Percentiles rank a stretch among this genome's conserved stretches.
Evolutionary conservation across 208 protist species (phyloP).

Genomic region (Balamuthia mandrillaris): DNA sequence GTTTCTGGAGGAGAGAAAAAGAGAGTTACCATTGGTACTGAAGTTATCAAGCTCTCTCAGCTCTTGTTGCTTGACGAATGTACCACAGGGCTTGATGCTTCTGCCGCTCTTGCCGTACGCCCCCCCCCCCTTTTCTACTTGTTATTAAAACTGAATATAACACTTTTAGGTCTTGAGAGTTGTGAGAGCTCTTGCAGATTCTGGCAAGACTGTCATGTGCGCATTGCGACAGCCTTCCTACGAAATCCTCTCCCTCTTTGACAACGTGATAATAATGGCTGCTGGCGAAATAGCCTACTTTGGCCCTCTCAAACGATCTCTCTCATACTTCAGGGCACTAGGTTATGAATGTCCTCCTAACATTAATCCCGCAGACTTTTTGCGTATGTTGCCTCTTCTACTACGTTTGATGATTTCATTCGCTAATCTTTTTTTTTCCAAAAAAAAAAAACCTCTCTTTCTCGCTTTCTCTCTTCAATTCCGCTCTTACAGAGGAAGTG

Average conservation of each 20-base stretch:
- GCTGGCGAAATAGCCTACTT: constrained; percentile 46
- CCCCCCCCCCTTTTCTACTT: neutral
- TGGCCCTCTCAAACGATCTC: neutral
- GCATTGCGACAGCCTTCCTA: constrained; percentile 29
- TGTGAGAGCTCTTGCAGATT: neutral
- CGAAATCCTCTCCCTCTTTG: constrained; percentile 36
- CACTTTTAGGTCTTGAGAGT: constrained; percentile 8
- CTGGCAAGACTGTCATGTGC: neutral
- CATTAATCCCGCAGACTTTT: constrained; percentile 55
- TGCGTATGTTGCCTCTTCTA: constrained; percentile 5
- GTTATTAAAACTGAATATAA: no score
- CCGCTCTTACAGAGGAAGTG: neutral
- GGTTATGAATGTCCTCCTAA: constrained; percentile 40
- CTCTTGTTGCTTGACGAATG: constrained; percentile 35
- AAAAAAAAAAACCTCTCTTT: neutral
- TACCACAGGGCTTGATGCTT: constrained; percentile 28
- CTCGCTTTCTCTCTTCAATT: neutral
- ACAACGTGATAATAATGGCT: constrained; percentile 41
- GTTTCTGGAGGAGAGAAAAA: constrained; percentile 44
- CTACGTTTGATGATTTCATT: neutral
- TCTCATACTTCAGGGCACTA: constrained; percentile 35
- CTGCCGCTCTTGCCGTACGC: constrained; percentile 18
- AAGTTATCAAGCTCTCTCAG: neutral
- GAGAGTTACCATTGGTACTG: constrained; percentile 30
- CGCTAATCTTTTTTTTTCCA: neutral